phyloP scores from a whole-genome alignment of 345 rosid species.

The Eucalyptus sp. region DNA sequence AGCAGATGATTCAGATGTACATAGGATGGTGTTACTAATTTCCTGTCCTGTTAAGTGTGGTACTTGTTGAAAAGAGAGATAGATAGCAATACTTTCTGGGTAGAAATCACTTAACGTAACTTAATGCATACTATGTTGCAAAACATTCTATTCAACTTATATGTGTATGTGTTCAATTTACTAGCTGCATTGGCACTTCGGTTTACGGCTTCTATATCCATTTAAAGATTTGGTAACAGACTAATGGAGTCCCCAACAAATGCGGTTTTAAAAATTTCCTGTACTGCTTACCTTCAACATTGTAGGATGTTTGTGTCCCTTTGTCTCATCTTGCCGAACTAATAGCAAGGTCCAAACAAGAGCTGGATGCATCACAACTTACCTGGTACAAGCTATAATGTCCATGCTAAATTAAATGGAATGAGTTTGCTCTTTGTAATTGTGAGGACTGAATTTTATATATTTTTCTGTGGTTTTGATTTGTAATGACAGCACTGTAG shows the following conservation, averaged over 20 bases:
- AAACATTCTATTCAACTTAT: neutral
- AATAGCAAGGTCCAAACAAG: constrained; percentile 61
- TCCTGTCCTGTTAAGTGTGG: neutral
- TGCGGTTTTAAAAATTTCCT: neutral
- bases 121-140: neutral
- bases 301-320: constrained; percentile 93
- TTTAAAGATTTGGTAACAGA: neutral
- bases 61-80: neutral
- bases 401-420: neutral
- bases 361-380: constrained; percentile 62
- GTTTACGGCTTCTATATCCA: neutral
- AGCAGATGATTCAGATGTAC: neutral
- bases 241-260: neutral
- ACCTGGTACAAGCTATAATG: constrained; percentile 30
- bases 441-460: neutral
- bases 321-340: constrained; percentile 68
- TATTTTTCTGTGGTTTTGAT: neutral
- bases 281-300: neutral
- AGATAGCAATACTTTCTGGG: neutral
- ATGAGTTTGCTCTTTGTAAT: neutral
- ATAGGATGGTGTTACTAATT: neutral
- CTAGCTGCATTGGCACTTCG: neutral
- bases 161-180: neutral
- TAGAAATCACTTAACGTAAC: neutral
- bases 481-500: constrained; percentile 41